These are phyloP conservation scores for Blastobotrys illinoisensis DNA, from an alignment of 1,139 yeast species.

Conservation along the genomic window DNA sequence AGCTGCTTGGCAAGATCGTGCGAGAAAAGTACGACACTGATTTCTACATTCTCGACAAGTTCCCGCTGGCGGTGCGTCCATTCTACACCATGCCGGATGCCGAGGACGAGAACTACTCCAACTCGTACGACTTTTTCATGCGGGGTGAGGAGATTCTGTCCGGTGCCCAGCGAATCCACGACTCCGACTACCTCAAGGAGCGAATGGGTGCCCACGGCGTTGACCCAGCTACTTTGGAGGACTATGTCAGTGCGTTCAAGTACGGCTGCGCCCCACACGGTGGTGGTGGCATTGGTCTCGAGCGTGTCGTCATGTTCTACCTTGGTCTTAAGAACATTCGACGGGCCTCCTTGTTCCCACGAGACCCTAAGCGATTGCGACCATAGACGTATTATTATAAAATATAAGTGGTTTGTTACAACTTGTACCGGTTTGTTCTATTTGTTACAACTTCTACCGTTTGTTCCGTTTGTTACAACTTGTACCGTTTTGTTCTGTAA, in stretches of 20 bases:
- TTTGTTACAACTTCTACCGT: too few species aligned
- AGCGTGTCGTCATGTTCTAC: conserved; percentile 97
- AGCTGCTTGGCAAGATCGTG: conserved; percentile 82
- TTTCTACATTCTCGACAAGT: conserved; percentile 94
- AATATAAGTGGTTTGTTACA: not conserved
- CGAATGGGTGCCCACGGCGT: conserved; percentile 82
- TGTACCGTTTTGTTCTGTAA: too few species aligned
- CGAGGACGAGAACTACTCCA: conserved; percentile 83
- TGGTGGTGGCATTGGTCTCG: conserved; percentile 99
- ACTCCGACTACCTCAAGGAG: conserved; percentile 70
- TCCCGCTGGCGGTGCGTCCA: conserved; percentile 95
- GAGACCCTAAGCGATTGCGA: conserved; percentile 92
- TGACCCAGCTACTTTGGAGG: conserved; percentile 69
- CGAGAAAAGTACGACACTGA: conserved; percentile 95
- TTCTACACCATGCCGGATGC: conserved; percentile 99
- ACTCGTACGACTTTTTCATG: conserved; percentile 94
- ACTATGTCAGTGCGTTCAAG: conserved; percentile 85
- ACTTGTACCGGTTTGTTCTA: too few species aligned
- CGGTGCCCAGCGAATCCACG: conserved; percentile 99
- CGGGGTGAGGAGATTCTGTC: conserved; percentile 98
- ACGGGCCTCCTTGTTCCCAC: conserved; percentile 96
- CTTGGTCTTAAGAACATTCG: conserved; percentile 94
- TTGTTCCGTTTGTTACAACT: too few species aligned
- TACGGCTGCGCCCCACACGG: conserved; percentile 99
- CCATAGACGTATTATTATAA: conserved; percentile 41